Evolutionary conservation across 805 yeast species (phyloP).

Genomic region (Pichia californica): DNA sequence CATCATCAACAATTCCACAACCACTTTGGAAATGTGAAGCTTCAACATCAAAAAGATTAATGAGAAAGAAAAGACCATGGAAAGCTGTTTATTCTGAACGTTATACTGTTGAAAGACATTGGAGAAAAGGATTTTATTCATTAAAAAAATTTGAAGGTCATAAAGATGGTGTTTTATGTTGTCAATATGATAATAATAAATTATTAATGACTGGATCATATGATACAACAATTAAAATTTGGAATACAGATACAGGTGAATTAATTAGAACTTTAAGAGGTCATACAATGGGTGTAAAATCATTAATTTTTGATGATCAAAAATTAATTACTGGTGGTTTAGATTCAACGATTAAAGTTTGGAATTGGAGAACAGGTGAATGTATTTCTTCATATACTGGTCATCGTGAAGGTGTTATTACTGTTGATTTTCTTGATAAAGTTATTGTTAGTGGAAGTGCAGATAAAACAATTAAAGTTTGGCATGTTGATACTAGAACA

Average conservation of each 20-base stretch:
- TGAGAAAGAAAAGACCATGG: constrained; percentile 74
- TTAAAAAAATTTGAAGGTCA: constrained; percentile 71
- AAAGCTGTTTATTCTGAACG: constrained; percentile 90
- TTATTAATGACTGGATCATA: constrained; percentile 85
- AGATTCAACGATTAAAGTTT: constrained; percentile 86
- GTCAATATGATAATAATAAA: constrained; percentile 74
- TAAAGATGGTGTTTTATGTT: constrained; percentile 79
- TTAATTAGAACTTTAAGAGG: constrained; percentile 73
- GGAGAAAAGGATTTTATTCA: constrained; percentile 78
- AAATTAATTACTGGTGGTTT: constrained; percentile 89
- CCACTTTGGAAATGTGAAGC: constrained; percentile 17
- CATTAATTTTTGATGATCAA: constrained; percentile 79
- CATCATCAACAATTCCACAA: constrained; percentile 19
- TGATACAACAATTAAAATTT: constrained; percentile 85
- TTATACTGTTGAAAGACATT: constrained; percentile 84
- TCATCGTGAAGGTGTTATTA: constrained; percentile 77
- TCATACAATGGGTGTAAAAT: constrained; percentile 82
- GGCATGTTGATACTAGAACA: constrained; percentile 93
- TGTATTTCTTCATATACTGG: constrained; percentile 93
- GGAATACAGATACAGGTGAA: constrained; percentile 82
- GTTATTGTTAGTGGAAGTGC: constrained; percentile 91
- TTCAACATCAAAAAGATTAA: constrained; percentile 6
- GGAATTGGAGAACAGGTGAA: constrained; percentile 94
- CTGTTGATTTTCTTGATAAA: constrained; percentile 74
- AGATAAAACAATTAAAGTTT: constrained; percentile 84